phyloP scores from a whole-genome alignment of 257 asterid species.

The Ophiorrhiza pumila region DNA sequence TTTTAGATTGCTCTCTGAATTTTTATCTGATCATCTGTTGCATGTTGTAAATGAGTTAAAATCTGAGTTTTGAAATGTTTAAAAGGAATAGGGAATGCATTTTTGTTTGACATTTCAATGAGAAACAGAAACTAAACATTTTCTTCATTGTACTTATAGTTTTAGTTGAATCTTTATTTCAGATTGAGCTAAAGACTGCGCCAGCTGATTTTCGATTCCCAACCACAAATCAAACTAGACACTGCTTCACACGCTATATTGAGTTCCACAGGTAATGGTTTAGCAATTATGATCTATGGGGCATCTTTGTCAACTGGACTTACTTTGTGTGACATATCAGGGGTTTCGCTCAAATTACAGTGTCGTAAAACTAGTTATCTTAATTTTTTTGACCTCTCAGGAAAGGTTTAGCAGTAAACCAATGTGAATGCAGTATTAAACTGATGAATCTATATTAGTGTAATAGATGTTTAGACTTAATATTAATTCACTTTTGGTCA shows the following conservation, averaged over 20 bases:
- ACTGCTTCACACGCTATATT: conserved; percentile 89
- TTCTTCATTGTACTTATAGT: neutral
- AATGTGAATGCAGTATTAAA: neutral
- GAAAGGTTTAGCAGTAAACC: neutral
- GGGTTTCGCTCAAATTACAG: neutral
- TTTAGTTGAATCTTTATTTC: conserved; percentile 9
- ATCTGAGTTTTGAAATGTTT: neutral
- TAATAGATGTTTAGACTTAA: neutral
- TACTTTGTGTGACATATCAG: neutral
- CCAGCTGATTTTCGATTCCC: conserved; percentile 98
- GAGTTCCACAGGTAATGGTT: conserved; percentile 74
- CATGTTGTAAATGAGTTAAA: neutral
- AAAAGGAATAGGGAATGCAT: neutral
- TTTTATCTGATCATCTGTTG: neutral
- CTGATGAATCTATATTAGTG: neutral
- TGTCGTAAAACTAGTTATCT: neutral
- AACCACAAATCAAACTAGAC: conserved; percentile 92
- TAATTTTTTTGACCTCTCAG: neutral
- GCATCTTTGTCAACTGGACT: conserved; percentile 1
- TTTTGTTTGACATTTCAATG: neutral
- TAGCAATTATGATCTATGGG: neutral
- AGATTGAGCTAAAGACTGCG: conserved; percentile 87
- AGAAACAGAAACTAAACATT: neutral
- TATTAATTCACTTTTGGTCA: neutral
- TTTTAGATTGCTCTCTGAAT: neutral